Evolutionary conservation across 768 basidiomycete species (phyloP), one percentile per base, ranked within the genome.

Genomic region (Saitozyma sp.): DNA sequence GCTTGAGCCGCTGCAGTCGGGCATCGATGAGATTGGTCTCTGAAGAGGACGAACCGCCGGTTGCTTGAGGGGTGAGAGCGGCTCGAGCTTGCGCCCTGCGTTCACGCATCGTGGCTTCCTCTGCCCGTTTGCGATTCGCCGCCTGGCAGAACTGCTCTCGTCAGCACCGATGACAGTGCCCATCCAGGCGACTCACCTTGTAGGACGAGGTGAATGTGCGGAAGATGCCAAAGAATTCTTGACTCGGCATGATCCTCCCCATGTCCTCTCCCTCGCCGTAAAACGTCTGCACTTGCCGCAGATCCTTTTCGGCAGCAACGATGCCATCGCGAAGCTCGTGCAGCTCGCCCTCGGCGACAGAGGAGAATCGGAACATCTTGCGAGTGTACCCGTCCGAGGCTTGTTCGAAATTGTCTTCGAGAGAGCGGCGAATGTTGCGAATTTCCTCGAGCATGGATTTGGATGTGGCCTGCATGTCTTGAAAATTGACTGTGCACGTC

Each of bases 141-240:
- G 76, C 61, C 77, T 89, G 89, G 78, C 91, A 94, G 89, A 92
- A 94, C 92, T 94, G 68, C 50, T 13, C 14, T 40, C 13, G 42
- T 58, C 49, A 64, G 56, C 57, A 20, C 37, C 38, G 40, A n/a
- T 8, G 13, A 41, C 45, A 37, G 39, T n/a, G 1, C 8, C 52
- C 20, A 51, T 14, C 16, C n/a, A 9, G 19, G 19, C 19, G 54
- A 68, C 78, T 60, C 54, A 79, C 80, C 61, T 73, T 76, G 80
- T 94, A 99, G 2, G 93, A 95, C 0, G 89, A 94, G 37, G 94
- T 85, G 71, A 99, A 99, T 1, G 91, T 96, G 81, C 96, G 93
- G 85, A 98, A 97, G 70, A 95, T 88, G 11, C 87, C 92, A 80
- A 92, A 99, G 82, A 98, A 99, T 73, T 97, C 95, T 91, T 53